Base-by-base conservation (phyloP, 768 basidiomycete genomes). In the Lactarius hengduanensis region DNA sequence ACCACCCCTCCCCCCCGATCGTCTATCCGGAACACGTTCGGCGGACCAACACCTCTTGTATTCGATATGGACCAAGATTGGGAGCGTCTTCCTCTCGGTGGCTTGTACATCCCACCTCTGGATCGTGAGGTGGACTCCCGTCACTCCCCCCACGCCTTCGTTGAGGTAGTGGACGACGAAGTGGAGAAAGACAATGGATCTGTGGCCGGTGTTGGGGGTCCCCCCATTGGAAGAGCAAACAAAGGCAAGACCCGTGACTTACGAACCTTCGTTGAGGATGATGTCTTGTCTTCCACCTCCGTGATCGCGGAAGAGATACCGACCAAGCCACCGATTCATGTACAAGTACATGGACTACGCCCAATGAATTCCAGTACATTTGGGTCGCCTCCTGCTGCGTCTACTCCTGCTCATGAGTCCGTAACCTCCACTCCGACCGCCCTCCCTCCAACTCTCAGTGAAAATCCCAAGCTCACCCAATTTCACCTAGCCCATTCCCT, bases 61-160 rank as follows among this genome's bases (percentile, higher is more conserved):
- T 78, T 81, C 47, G 82, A 82, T 30, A 73, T 78, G 57, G 85
- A 86, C 28, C 76, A 86, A 50, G 87, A 86, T 50, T 91, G 90
- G 90, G 85, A 89, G 72, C 78, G 78, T 56, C 78, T 89, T 36
- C 82, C 81, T 68, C 63, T 67, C 16, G 78, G 78, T 36, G 81
- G 78, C 30, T 72, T 86, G 18, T 80, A 82, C 69, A 69, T 69
- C 9, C 67, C 76, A 40, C 63, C 74, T 15, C 69, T 74, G 40
- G 73, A 74, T 68, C 66, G 45, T 5, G 73, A 74, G 45, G 70
- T 74, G 57, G 77, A 80, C 28, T 81, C n/a, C n/a, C n/a, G n/a
- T n/a, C n/a, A n/a, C n/a, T n/a, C 78, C 59, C 82, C 86, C 4
- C 88, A 89, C 76, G 88, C 86, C 3, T 89, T 83, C 72, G 84